Conservation (phyloP, 1,139 yeast genomes). For the Yarrowia galli region DNA sequence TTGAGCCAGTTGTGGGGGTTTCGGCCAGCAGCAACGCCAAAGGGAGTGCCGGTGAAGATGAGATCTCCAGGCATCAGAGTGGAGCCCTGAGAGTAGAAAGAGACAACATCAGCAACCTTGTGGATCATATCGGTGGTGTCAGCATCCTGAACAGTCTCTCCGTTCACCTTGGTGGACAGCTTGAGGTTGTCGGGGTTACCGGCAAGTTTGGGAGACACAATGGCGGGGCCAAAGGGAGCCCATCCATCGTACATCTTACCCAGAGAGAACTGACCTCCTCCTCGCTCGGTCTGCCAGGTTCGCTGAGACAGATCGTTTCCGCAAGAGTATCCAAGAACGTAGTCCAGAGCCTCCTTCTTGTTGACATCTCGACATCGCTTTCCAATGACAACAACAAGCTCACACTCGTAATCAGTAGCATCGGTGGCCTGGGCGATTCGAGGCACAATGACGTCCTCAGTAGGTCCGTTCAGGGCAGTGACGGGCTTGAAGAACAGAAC, state of each 20-base stretch:
- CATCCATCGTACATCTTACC: conserved; percentile 64
- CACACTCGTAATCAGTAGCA: conserved; percentile 62
- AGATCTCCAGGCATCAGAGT: conserved; percentile 60
- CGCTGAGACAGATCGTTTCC: conserved; percentile 66
- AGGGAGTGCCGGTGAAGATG: conserved; percentile 62
- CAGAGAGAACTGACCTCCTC: conserved; percentile 60
- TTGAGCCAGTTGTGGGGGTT: conserved; percentile 54
- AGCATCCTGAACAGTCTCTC: conserved; percentile 56
- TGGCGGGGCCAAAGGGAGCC: conserved; percentile 63
- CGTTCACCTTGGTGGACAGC: conserved; percentile 55
- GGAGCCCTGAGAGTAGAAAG: conserved; percentile 61
- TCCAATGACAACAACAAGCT: conserved; percentile 63
- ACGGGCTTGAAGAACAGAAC: conserved; percentile 59
- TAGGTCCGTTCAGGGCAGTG: conserved; percentile 54
- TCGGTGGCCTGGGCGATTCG: conserved; percentile 54
- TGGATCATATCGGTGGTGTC: conserved; percentile 60
- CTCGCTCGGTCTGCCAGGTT: conserved; percentile 58
- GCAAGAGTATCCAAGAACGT: conserved; percentile 60
- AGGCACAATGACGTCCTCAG: conserved; percentile 56
- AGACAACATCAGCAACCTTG: conserved; percentile 55
- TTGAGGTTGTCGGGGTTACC: conserved; percentile 50
- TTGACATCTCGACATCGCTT: conserved; percentile 56
- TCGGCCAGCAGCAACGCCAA: conserved; percentile 61
- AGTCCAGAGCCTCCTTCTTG: conserved; percentile 55
- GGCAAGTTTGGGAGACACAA: conserved; percentile 53